Percentiles rank a stretch among this genome's conserved stretches.
Conservation (phyloP, 805 yeast genomes). For the Cyberlindnera bimundalis region DNA sequence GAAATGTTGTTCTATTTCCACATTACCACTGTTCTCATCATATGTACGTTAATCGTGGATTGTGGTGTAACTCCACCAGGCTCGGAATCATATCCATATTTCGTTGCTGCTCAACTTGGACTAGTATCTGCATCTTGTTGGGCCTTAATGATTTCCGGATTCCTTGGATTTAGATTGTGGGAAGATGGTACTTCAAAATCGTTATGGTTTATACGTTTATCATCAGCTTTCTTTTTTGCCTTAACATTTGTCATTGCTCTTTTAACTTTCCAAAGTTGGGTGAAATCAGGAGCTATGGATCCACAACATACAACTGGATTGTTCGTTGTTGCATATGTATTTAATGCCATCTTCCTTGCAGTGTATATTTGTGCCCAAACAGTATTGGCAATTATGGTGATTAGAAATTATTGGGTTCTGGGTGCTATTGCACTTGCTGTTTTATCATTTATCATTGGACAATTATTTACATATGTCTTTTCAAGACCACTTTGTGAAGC, state of each 20-base stretch:
- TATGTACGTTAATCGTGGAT: conserved; percentile 74
- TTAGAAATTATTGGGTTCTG: conserved; percentile 82
- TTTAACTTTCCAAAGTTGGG: conserved; percentile 70
- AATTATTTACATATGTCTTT: conserved; percentile 67
- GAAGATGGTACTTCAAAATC: conserved; percentile 84
- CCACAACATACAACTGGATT: conserved; percentile 58
- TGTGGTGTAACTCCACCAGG: conserved; percentile 93
- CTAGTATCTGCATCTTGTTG: conserved; percentile 68
- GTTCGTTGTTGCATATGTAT: conserved; percentile 64
- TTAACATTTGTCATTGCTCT: conserved; percentile 65
- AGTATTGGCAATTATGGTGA: conserved; percentile 59
- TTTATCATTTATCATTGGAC: conserved; percentile 78
- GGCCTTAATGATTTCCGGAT: conserved; percentile 66
- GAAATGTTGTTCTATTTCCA: conserved; percentile 79
- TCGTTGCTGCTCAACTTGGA: conserved; percentile 80
- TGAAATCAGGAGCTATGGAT: conserved; percentile 40
- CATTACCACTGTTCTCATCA: conserved; percentile 51
- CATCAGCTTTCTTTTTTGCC: conserved; percentile 56
- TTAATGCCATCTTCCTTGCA: conserved; percentile 65
- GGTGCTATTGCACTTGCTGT: conserved; percentile 76
- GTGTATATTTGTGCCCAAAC: conserved; percentile 66
- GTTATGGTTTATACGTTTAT: conserved; percentile 49
- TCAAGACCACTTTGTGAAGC: conserved; percentile 63
- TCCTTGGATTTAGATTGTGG: conserved; percentile 87
- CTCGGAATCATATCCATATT: conserved; percentile 67